Conservation (phyloP, 177 flowering plant species). For the Tripterygium wilfordii region DNA sequence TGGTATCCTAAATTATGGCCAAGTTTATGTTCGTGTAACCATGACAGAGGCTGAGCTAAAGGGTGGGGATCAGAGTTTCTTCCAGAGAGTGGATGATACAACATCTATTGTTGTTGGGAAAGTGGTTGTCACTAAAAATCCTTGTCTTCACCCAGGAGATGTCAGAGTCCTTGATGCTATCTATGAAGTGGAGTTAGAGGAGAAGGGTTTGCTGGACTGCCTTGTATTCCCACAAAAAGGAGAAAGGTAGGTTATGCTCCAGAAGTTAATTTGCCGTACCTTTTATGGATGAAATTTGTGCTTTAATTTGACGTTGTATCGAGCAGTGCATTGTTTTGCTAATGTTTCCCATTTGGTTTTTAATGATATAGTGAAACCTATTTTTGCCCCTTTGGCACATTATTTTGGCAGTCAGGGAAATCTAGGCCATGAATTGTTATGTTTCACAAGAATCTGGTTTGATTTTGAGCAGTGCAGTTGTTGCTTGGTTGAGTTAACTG, state of each 20-base stretch:
- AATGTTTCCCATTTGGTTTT: too few species aligned
- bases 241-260: conserved; percentile 43
- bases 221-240: conserved; percentile 87
- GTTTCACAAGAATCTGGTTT: too few species aligned
- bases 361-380: too few species aligned
- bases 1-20: conserved; percentile 72
- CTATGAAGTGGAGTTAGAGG: conserved; percentile 45
- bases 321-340: too few species aligned
- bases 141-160: conserved; percentile 98
- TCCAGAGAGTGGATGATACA: conserved; percentile 52
- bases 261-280: neutral
- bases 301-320: too few species aligned
- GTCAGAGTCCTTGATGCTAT: conserved; percentile 87
- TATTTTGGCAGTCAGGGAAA: too few species aligned
- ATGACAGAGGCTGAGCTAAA: conserved; percentile 51
- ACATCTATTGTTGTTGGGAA: conserved; percentile 59
- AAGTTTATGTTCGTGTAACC: conserved; percentile 67
- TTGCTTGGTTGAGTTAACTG: too few species aligned
- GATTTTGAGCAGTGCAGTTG: too few species aligned
- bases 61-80: conserved; percentile 28
- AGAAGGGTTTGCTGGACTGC: conserved; percentile 63
- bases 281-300: neutral
- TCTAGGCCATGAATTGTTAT: too few species aligned
- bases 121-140: conserved; percentile 89
- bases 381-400: too few species aligned